Conservation (phyloP, 805 yeast genomes). For the Kockiozyma suomiensis region DNA sequence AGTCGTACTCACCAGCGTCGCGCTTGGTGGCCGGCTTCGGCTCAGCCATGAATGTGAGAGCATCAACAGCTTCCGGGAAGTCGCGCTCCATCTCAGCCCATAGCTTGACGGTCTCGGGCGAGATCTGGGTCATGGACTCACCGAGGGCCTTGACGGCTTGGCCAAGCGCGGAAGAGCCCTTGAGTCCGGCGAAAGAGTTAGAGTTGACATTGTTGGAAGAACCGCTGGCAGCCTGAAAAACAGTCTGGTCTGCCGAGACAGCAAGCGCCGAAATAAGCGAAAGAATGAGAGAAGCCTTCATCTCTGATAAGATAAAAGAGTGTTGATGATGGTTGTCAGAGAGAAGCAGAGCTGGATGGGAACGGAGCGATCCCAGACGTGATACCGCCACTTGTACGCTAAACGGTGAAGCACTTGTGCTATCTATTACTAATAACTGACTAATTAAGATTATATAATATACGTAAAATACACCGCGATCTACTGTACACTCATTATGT, state of each 20-base stretch:
- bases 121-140: conserved; percentile 25
- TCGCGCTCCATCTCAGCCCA: conserved; percentile 37
- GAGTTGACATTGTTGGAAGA: neutral
- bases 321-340: neutral
- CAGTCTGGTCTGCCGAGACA: conserved; percentile 21
- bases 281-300: neutral
- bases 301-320: neutral
- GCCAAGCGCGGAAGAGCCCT: conserved; percentile 29
- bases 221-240: conserved; percentile 13
- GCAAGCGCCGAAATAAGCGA: conserved; percentile 24
- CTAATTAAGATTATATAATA: neutral
- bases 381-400: neutral
- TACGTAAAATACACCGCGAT: neutral
- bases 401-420: neutral
- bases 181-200: conserved; percentile 3
- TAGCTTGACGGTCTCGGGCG: conserved; percentile 29
- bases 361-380: neutral
- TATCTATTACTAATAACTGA: neutral
- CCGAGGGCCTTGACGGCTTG: conserved; percentile 29
- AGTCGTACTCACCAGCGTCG: conserved; percentile 44
- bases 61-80: conserved; percentile 33
- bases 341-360: neutral
- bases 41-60: conserved; percentile 31
- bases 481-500: neutral
- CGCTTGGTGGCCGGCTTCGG: conserved; percentile 36